Conservation (phyloP, 2,329 filamentous ascomycete species). For the Exserohilum turcica region DNA sequence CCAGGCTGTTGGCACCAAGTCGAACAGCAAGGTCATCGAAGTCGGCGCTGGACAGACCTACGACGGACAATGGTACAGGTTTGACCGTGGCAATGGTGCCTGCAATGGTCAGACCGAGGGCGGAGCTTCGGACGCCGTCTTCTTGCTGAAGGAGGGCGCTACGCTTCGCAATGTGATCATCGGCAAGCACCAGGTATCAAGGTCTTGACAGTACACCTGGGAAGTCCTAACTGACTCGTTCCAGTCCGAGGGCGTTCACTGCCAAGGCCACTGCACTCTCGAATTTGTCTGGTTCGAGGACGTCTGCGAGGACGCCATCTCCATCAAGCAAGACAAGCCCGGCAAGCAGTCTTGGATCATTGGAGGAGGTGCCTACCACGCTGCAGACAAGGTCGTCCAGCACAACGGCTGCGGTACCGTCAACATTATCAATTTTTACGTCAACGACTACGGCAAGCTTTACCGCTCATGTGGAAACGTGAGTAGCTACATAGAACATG, state of each 20-base stretch:
- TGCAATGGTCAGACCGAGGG: constrained; percentile 31
- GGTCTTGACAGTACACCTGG: too few species aligned
- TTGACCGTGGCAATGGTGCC: constrained; percentile 33
- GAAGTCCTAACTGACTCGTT: not conserved
- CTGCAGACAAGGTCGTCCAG: constrained; percentile 48
- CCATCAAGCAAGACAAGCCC: constrained; percentile 37
- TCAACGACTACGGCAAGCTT: constrained; percentile 45
- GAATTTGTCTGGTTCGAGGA: constrained; percentile 47
- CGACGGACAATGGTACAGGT: constrained; percentile 33
- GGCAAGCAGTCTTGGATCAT: constrained; percentile 46
- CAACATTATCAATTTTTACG: constrained; percentile 43
- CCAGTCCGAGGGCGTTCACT: constrained; percentile 58
- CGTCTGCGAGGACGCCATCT: constrained; percentile 48
- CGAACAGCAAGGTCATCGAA: constrained; percentile 34
- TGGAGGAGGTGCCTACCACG: constrained; percentile 48
- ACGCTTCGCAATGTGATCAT: constrained; percentile 61
- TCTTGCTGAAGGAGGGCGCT: constrained; percentile 56
- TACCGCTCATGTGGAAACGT: constrained; percentile 54
- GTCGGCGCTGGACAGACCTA: constrained; percentile 30
- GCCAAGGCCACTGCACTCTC: constrained; percentile 53
- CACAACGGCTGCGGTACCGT: constrained; percentile 50
- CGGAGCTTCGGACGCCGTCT: constrained; percentile 40
- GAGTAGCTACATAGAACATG: constrained; percentile 1
- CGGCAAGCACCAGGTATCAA: constrained; percentile 49
- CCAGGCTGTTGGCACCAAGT: constrained; percentile 30